Evolutionary conservation across 352 stramenopile species (phyloP), one percentile per base, ranked within the genome.

Genomic region (Phytophthora agathidicida): DNA sequence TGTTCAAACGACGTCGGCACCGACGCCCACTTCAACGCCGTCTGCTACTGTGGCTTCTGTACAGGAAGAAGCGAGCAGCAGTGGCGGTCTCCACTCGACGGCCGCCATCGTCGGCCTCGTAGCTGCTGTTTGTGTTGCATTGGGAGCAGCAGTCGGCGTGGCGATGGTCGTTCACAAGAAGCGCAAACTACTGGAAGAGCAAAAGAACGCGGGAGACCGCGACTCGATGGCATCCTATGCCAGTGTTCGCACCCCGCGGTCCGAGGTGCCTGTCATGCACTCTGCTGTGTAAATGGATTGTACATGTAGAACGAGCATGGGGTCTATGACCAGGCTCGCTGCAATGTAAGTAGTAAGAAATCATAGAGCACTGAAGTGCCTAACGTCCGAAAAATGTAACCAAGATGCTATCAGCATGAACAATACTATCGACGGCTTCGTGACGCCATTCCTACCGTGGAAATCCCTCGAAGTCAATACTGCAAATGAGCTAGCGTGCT

Each of bases 151-250:
- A 16, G 45, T 67, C 16, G 56, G 36, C 7, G 49, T 71, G 33
- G 32, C 33, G 1, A 28, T 67, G 19, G 37, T 42, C 14, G 37
- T 68, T 36, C 56, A 51, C 36, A 71, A 41, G 33, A 71, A 68
- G 30, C 63, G 56, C 20, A 67, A 64, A 58, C 39, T 63, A n/a
- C 44, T 68, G 13, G 31, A 71, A 54, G 44, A 54, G 47, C 19
- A 35, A 13, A 71, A 71, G 44, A 43, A 39, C 30, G 22, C 35
- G 20, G 62, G 60, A 13, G 43, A 60, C 44, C 37, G 54, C 22
- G 41, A 35, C 24, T 68, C 53, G 24, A 22, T 62, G 17, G 62
- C 38, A 23, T 58, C 49, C 13, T 71, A 66, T 14, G 33, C 23
- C 16, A 58, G 44, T 20, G 42, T 66, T 19, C 35, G 19, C n/a